Evolutionary conservation across 1,284 basidiomycete genomes (phyloP).

Genomic region (Cystobasidium slooffiae): DNA sequence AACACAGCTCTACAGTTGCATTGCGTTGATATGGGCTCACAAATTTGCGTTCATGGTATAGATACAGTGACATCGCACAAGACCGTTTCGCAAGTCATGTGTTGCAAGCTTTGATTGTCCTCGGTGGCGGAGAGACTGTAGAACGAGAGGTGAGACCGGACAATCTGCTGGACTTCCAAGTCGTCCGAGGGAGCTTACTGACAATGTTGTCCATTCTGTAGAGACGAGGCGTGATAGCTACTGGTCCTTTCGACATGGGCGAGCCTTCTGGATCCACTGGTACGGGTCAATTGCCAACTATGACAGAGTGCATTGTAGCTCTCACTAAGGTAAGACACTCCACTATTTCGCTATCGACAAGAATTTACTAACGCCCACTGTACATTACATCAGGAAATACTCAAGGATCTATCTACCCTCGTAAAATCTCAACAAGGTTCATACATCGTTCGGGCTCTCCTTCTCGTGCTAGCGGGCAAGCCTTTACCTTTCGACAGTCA

Average conservation of each 20-base stretch:
- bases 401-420: conserved; percentile 15
- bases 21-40: not conserved
- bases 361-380: not conserved
- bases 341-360: not conserved
- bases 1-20: not conserved
- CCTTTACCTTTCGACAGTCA: conserved; percentile 58
- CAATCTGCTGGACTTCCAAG: too few species aligned
- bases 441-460: conserved; percentile 78
- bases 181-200: conserved; percentile 29
- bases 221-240: conserved; percentile 68
- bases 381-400: conserved; percentile 7
- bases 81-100: conserved; percentile 93
- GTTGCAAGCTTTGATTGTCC: conserved; percentile 78
- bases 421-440: conserved; percentile 67
- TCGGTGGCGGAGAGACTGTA: conserved; percentile 71
- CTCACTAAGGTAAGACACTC: conserved; percentile 65
- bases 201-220: conserved; percentile 54
- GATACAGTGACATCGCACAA: conserved; percentile 67
- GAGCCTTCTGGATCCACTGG: conserved; percentile 56
- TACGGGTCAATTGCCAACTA: conserved; percentile 69
- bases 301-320: conserved; percentile 70
- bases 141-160: conserved; percentile 71
- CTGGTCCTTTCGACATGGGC: conserved; percentile 55
- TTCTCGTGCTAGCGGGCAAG: conserved; percentile 69
- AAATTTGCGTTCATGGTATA: not conserved